Evolutionary conservation across 805 yeast species (phyloP).

Genomic region (Wickerhamomyces xylosicus): DNA sequence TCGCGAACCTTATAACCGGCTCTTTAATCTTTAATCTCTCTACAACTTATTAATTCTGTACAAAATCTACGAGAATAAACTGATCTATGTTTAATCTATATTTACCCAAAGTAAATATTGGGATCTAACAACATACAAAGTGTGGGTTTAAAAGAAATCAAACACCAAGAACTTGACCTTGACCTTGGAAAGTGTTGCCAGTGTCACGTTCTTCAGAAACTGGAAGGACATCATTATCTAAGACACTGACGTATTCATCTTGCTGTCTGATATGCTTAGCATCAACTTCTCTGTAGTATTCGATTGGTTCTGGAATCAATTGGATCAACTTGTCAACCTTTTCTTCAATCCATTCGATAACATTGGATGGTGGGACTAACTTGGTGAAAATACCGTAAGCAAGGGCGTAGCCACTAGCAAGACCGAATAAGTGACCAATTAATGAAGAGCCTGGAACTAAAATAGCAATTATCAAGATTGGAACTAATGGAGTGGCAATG

Average conservation of each 20-base stretch:
- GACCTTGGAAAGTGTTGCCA: conserved; percentile 12
- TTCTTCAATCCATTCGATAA: conserved; percentile 54
- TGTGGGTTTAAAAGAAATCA: too few relatives aligned
- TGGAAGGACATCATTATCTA: conserved; percentile 5
- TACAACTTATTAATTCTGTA: too few relatives aligned
- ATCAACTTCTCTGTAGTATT: conserved; percentile 51
- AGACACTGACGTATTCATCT: conserved; percentile 20
- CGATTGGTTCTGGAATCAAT: conserved; percentile 41
- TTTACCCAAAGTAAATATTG: too few relatives aligned
- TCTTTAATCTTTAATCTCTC: too few relatives aligned
- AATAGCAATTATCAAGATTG: conserved; percentile 38
- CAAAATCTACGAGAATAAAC: too few relatives aligned
- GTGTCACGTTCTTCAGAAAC: conserved; percentile 4
- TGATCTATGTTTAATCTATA: too few relatives aligned
- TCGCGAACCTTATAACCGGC: too few relatives aligned
- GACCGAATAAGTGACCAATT: conserved; percentile 64
- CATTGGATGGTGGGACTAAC: conserved; percentile 55
- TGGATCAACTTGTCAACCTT: conserved; percentile 40
- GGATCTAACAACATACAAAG: too few relatives aligned
- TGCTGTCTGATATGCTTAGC: conserved; percentile 34
- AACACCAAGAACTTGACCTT: conserved; percentile 14
- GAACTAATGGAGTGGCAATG: conserved; percentile 41
- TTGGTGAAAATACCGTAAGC: conserved; percentile 45
- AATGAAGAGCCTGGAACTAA: conserved; percentile 60
- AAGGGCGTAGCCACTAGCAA: conserved; percentile 55